Percentiles rank a stretch among this genome's conserved stretches.
Evolutionary conservation across 495 filamentous ascomycete genomes (phyloP).

Genomic region (Ascobolus immersus): DNA sequence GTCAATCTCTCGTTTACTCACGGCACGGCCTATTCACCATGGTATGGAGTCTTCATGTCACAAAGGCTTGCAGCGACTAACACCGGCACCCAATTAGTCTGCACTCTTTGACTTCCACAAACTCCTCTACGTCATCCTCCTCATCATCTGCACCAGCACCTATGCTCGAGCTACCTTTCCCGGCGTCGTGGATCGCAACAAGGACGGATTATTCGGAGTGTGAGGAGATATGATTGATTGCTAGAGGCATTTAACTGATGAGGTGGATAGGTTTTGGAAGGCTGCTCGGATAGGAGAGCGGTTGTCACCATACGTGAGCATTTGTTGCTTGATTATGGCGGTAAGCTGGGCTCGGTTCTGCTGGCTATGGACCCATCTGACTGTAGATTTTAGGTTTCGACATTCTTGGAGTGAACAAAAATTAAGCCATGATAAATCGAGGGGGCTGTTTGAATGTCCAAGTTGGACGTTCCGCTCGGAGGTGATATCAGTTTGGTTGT

Average conservation of each 20-base stretch:
- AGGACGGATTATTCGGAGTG: conserved; percentile 40
- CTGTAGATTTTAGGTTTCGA: too few species aligned
- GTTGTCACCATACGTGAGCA: conserved; percentile 81
- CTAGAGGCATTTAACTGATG: conserved; percentile 3
- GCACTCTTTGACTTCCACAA: conserved; percentile 97
- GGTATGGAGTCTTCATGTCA: too few species aligned
- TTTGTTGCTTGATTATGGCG: conserved; percentile 87
- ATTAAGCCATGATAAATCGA: too few species aligned
- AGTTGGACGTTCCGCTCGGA: too few species aligned
- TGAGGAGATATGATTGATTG: neutral
- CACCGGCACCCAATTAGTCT: too few species aligned
- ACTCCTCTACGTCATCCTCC: conserved; percentile 71
- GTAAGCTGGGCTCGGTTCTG: conserved; percentile 29
- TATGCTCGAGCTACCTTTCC: conserved; percentile 82
- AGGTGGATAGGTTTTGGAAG: conserved; percentile 86
- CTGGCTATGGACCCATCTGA: conserved; percentile 23
- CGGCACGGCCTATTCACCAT: too few species aligned
- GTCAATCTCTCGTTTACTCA: too few species aligned
- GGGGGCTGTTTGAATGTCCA: too few species aligned
- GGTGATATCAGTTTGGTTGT: neutral
- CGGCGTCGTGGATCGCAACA: conserved; percentile 76
- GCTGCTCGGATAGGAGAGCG: conserved; percentile 80
- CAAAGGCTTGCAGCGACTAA: too few species aligned
- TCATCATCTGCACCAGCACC: conserved; percentile 82
- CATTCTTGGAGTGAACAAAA: too few species aligned